Evolutionary conservation across 805 yeast genomes (phyloP), one percentile per base, ranked within the genome.

Genomic region (Brettanomyces naardenensis): DNA sequence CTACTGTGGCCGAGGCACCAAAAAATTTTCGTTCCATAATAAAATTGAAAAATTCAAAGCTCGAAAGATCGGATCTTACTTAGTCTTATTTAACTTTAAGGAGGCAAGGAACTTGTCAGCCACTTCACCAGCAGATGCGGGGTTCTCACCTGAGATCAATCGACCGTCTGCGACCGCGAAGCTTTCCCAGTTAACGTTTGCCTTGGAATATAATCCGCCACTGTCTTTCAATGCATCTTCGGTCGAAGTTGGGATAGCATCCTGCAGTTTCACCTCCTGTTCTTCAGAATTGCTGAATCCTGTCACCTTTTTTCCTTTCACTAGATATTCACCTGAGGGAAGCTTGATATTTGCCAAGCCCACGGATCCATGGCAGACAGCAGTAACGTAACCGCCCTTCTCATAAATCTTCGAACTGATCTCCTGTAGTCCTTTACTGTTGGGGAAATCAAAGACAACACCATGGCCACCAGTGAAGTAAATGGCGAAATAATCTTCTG

Each of bases 331-430:
- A 30, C 75, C 75, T 15, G 68, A 60, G 6, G 47, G 40, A 30
- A 51, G 44, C 45, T 72, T 73, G 31, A 51, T 59, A 32, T 63
- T 62, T 14, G 64, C 70, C 42, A 78, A 71, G 43, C 77, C 64
- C 17, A 66, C 66, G n/a, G 81, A 80, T 5, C 83, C 85, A 47
- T 78, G 84, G 55, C 86, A 78, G 7, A 78, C 83, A n/a, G 84
- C 81, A 30, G 76, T 56, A 20, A 78, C 68, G 27, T 75, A 67
- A 33, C 82, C 83, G 28, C 71, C 73, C 19, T 66, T 54, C 22
- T 58, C 59, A 52, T 69, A 73, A 35, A 77, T 67, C 19, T 61
- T 56, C 19, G 61, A 55, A 15, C 76, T 78, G 29, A 73, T 40
- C 19, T 52, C 43, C 37, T 69, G 75, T 37, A 78, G 56, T 14